phyloP scores from a whole-genome alignment of 1,284 basidiomycete species.

The Pseudozyma thailandica region DNA sequence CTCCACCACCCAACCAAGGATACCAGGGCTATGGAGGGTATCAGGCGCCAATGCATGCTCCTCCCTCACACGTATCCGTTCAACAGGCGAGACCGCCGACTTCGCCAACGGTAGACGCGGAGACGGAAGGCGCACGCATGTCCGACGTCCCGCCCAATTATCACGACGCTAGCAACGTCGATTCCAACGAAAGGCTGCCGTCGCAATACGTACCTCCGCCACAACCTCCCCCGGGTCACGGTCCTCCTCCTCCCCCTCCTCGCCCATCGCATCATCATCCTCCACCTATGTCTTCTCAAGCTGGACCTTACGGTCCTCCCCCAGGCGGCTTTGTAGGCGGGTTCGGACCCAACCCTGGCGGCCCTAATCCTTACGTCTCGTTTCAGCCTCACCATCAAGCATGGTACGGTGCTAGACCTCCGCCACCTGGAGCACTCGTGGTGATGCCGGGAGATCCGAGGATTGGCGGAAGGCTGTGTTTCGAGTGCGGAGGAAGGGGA shows the following conservation, averaged over 20 bases:
- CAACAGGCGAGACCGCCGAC: constrained; percentile 4
- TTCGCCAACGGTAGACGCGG: constrained; percentile 26
- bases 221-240: constrained; percentile 25
- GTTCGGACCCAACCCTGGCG: constrained; percentile 29
- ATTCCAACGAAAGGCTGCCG: constrained; percentile 27
- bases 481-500: constrained; percentile 39
- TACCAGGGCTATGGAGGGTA: constrained; percentile 17
- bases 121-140: constrained; percentile 44
- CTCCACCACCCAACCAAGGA: not conserved
- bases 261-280: constrained; percentile 4
- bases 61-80: constrained; percentile 8
- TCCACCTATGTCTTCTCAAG: constrained; percentile 8
- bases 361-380: constrained; percentile 29
- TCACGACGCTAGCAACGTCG: constrained; percentile 39
- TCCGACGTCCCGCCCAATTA: constrained; percentile 52
- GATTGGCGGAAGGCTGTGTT: constrained; percentile 46
- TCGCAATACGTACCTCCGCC: constrained; percentile 45
- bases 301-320: constrained; percentile 3
- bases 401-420: constrained; percentile 16
- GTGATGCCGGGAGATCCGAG: constrained; percentile 48
- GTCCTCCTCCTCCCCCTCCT: constrained; percentile 10
- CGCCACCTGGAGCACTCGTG: constrained; percentile 39
- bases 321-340: constrained; percentile 29
- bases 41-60: constrained; percentile 11
- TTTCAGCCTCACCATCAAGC: constrained; percentile 6